Conservation (phyloP, 1,284 basidiomycete genomes). For the Crucibulum parvulum region DNA sequence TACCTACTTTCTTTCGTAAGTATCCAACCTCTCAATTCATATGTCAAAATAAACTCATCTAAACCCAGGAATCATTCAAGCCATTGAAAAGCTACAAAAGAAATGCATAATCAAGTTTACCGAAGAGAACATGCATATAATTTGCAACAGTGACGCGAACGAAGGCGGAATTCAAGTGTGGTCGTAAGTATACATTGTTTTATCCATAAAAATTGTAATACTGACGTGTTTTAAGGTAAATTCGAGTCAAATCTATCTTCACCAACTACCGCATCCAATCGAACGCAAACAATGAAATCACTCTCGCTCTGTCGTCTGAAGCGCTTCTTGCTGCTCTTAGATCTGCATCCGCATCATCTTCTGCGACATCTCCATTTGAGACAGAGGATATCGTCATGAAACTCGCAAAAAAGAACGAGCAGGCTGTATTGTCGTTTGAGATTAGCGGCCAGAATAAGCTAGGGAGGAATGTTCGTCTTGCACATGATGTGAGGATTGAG, state of each 20-base stretch:
- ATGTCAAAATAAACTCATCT: neutral
- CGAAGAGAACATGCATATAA: constrained; percentile 80
- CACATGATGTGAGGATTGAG: constrained; percentile 80
- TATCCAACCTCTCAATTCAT: neutral
- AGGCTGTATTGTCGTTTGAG: constrained; percentile 78
- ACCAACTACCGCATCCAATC: constrained; percentile 87
- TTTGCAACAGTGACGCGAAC: constrained; percentile 81
- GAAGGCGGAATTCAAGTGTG: constrained; percentile 91
- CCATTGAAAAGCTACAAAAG: constrained; percentile 76
- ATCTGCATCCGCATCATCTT: constrained; percentile 59
- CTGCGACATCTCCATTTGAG: constrained; percentile 45
- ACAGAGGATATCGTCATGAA: constrained; percentile 80
- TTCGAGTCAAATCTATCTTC: constrained; percentile 79
- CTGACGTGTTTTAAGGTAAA: constrained; percentile 45
- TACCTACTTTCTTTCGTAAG: constrained; percentile 38
- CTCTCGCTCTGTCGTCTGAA: constrained; percentile 74
- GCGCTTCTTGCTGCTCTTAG: constrained; percentile 78
- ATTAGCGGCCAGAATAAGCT: constrained; percentile 63
- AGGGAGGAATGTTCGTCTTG: constrained; percentile 62
- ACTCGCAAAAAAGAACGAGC: constrained; percentile 83
- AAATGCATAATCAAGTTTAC: constrained; percentile 84
- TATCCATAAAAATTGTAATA: too few relatives aligned
- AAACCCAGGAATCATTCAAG: constrained; percentile 32
- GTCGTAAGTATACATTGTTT: constrained; percentile 68
- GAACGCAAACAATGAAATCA: constrained; percentile 86